A percentile compares a stretch with the other conserved stretches of the same genome.
Evolutionary conservation across 371 early-diverging fungal species (phyloP).

Genomic region (Zychaea mexicana): DNA sequence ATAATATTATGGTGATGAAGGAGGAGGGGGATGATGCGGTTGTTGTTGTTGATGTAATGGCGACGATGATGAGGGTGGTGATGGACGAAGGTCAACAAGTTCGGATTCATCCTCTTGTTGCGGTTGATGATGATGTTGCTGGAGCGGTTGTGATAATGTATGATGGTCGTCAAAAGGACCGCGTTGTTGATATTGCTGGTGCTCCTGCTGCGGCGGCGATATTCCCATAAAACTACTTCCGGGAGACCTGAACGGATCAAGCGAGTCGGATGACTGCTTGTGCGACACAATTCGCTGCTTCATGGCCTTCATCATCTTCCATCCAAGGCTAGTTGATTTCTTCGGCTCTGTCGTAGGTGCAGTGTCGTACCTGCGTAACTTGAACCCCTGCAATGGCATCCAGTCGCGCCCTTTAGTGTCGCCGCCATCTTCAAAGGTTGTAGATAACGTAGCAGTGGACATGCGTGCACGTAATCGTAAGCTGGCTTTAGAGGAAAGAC

Average conservation of each 20-base stretch:
- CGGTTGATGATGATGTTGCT: neutral
- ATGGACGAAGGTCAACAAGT: neutral
- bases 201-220: neutral
- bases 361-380: conserved; percentile 32
- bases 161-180: neutral
- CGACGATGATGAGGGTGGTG: neutral
- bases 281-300: conserved; percentile 21
- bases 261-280: neutral
- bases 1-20: conserved; percentile 1
- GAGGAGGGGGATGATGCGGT: neutral
- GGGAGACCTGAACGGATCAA: neutral
- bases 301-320: conserved; percentile 43
- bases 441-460: conserved; percentile 15
- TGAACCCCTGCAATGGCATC: conserved; percentile 44
- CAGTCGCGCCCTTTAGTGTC: conserved; percentile 22
- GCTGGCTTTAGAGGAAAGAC: conserved; percentile 11
- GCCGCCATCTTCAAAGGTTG: neutral
- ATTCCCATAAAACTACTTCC: neutral
- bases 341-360: conserved; percentile 22
- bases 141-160: neutral
- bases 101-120: neutral
- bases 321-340: conserved; percentile 21
- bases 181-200: conserved; percentile 2
- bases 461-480: conserved; percentile 11
- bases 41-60: neutral